Percentiles rank a stretch among this genome's conserved stretches.
Evolutionary conservation across 345 rosid species (phyloP).

Genomic region (Kandelia obovata): DNA sequence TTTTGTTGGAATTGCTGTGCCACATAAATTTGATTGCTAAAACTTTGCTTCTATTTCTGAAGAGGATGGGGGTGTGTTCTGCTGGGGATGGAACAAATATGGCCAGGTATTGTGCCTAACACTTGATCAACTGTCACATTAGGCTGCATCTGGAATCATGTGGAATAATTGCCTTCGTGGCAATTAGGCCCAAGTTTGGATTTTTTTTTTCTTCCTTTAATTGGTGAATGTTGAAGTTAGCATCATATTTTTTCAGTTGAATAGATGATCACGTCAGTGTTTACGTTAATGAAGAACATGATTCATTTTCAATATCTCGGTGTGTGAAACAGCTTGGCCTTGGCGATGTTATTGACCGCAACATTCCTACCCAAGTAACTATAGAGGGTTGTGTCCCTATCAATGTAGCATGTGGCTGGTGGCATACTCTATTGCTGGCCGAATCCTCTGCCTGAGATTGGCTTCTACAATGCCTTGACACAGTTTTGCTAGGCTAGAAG

Average conservation of each 20-base stretch:
- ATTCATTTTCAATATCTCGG: constrained; percentile 1
- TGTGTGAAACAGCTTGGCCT: constrained; percentile 73
- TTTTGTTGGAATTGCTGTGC: neutral
- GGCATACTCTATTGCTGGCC: constrained; percentile 91
- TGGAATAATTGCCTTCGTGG: neutral
- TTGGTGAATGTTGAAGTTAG: neutral
- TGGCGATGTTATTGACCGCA: constrained; percentile 86
- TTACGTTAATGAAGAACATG: neutral
- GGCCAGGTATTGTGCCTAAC: constrained; percentile 70
- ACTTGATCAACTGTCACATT: neutral
- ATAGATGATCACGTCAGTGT: too few relatives aligned
- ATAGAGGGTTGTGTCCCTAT: constrained; percentile 57
- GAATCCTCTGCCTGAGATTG: constrained; percentile 49
- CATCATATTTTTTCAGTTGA: too few relatives aligned
- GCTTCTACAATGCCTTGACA: constrained; percentile 16
- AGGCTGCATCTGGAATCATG: neutral
- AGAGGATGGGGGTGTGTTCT: constrained; percentile 71
- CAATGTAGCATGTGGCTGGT: constrained; percentile 90
- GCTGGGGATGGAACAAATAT: constrained; percentile 99
- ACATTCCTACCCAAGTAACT: constrained; percentile 62
- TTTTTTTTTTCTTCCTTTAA: neutral
- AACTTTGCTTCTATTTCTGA: constrained; percentile 28
- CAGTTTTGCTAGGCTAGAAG: constrained; percentile 58
- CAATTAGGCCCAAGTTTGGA: too few relatives aligned
- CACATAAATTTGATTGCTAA: neutral